Evolutionary conservation across 768 basidiomycete species (phyloP).

Genomic region (Suillus occidentalis): DNA sequence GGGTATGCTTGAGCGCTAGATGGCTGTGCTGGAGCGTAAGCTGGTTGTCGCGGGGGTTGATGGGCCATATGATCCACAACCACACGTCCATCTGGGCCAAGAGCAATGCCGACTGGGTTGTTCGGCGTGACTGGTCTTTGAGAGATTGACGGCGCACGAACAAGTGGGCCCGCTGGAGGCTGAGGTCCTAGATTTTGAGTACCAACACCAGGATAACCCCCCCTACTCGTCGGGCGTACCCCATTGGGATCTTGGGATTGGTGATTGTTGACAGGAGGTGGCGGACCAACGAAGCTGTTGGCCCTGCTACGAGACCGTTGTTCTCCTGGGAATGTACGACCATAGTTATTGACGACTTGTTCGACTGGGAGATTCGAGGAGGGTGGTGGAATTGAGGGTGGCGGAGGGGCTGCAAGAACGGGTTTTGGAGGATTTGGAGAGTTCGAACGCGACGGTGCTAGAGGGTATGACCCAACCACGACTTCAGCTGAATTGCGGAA

Average conservation of each 20-base stretch:
- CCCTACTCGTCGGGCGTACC: constrained; percentile 54
- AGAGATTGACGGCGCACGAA: constrained; percentile 28
- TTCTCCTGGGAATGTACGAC: constrained; percentile 88
- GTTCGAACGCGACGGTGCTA: constrained; percentile 60
- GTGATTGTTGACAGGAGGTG: constrained; percentile 27
- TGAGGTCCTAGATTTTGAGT: constrained; percentile 66
- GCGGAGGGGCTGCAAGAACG: constrained; percentile 71
- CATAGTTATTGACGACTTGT: constrained; percentile 73
- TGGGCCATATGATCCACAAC: constrained; percentile 77
- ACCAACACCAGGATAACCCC: constrained; percentile 82
- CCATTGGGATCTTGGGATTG: constrained; percentile 41
- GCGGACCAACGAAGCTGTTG: constrained; percentile 44
- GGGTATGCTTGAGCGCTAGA: constrained; percentile 18
- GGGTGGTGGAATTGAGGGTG: constrained; percentile 33
- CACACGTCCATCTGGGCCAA: constrained; percentile 81
- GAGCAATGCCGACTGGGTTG: constrained; percentile 77
- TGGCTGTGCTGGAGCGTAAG: constrained; percentile 4
- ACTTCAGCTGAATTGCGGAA: constrained; percentile 75
- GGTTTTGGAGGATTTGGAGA: constrained; percentile 77
- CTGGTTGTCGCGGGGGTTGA: constrained; percentile 30
- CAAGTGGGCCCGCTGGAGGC: constrained; percentile 36
- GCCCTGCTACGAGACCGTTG: constrained; percentile 57
- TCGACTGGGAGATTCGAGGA: constrained; percentile 60
- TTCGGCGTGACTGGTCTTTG: constrained; percentile 65
- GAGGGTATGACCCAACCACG: constrained; percentile 78